A percentile compares a stretch with the other conserved stretches of the same genome.
Evolutionary conservation across 116 monocot genomes (phyloP).

Genomic region (Dioscorea cayenensis): DNA sequence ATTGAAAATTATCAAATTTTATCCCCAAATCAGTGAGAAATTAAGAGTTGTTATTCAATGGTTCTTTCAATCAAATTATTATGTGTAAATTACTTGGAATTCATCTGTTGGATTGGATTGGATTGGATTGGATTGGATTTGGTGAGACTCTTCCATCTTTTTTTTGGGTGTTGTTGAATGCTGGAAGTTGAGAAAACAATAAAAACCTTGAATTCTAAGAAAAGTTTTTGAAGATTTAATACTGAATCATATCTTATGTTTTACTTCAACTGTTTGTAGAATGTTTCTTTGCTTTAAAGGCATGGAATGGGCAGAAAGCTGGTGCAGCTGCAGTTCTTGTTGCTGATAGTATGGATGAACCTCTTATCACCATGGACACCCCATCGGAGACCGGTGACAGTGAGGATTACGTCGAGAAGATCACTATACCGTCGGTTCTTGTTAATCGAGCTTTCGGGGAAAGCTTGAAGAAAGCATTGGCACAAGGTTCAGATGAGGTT

Average conservation of each 20-base stretch:
- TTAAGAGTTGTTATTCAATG: too few relatives aligned
- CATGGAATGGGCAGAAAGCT: slow-evolving; percentile 75
- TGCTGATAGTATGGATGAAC: slow-evolving; percentile 61
- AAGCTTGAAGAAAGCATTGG: slow-evolving; percentile 45
- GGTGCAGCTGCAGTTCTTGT: slow-evolving; percentile 77
- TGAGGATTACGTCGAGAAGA: slow-evolving; percentile 48
- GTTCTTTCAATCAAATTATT: too few relatives aligned
- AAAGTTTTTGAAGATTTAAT: not conserved
- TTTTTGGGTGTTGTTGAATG: too few relatives aligned
- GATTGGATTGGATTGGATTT: not conserved
- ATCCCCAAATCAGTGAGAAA: too few relatives aligned
- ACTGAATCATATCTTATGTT: not conserved
- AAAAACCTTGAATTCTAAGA: slow-evolving; percentile 5
- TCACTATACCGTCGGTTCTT: slow-evolving; percentile 69
- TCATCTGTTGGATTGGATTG: not conserved
- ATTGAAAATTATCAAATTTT: too few relatives aligned
- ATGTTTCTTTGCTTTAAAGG: slow-evolving; percentile 78
- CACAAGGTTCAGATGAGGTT: slow-evolving; percentile 40
- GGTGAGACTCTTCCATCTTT: not conserved
- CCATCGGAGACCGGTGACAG: slow-evolving; percentile 38
- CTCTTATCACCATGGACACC: slow-evolving; percentile 80
- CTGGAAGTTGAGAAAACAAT: not conserved
- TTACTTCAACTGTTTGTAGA: slow-evolving; percentile 15
- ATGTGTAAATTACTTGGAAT: not conserved
- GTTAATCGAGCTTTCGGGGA: slow-evolving; percentile 49